Evolutionary conservation across 2,329 filamentous ascomycete species (phyloP), one percentile per base, ranked within the genome.

Genomic region (Aspergillus fumigatus): DNA sequence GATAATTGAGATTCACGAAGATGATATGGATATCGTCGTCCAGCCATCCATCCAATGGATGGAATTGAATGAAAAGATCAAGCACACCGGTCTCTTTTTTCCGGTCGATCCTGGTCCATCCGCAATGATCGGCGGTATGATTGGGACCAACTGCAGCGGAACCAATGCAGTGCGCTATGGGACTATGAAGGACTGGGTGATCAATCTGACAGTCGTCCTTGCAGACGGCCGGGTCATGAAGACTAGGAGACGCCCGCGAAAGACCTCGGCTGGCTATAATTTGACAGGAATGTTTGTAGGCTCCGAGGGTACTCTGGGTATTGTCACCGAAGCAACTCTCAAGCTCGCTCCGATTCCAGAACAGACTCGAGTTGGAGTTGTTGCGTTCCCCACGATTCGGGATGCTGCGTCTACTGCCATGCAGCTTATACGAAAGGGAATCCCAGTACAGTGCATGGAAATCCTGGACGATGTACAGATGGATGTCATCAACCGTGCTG

Each of bases 11-110:
- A 80, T 96, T 55, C 88, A 96, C 71, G 87, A 89, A 63, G 88
- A 90, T 3, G 92, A 96, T 70, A 91, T 96, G 89, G 92, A 97
- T 65, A 82, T 96, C 51, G 89, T 96, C 4, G 91, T 97, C 3
- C 92, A 97, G 71, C 92, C 92, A 3, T 89, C 89, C 6, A 87
- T 97, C 9, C 88, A 88, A n/a, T 97, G 92, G 92, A 92, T 95
- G 82, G 85, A 89, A 52, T 77, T 97, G 56, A 97, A 97, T 66
- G 85, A 88, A 62, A 80, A 85, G 50, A 85, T 89, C 67, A 84
- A 88, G 73, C 80, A 84, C 41, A 87, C 84, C 3, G 90, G 90
- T 0, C 82, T 97, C 1, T 96, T 96, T 76, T 95, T 96, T 70
- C 92, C 92, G 1, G 87, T 96, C 11, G 92, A 97, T 67, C 92